Conservation (phyloP, 495 filamentous ascomycete species). For the Daldinia loculata region DNA sequence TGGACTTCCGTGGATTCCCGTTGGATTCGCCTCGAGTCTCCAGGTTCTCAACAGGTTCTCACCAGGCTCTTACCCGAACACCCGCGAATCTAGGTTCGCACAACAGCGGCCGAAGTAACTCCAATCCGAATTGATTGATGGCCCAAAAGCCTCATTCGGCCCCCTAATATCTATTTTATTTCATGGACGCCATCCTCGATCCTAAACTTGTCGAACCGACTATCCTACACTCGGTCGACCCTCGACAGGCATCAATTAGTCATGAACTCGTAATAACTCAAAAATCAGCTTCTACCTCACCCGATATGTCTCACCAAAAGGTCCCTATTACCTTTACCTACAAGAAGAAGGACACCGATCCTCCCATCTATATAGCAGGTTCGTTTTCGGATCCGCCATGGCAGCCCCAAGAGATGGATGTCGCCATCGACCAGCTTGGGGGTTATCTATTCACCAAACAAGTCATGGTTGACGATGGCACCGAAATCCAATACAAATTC, state of each 20-base stretch:
- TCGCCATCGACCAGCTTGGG: constrained; percentile 52
- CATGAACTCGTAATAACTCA: constrained; percentile 36
- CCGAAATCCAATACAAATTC: constrained; percentile 75
- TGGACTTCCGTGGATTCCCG: constrained; percentile 13
- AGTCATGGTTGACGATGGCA: constrained; percentile 54
- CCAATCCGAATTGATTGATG: constrained; percentile 8
- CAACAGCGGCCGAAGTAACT: constrained; percentile 22
- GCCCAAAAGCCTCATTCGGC: constrained; percentile 7
- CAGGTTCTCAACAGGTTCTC: constrained; percentile 13
- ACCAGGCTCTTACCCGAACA: constrained; percentile 21
- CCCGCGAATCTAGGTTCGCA: constrained; percentile 3
- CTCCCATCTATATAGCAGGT: constrained; percentile 72
- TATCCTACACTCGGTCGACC: constrained; percentile 27
- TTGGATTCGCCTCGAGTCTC: constrained; percentile 2
- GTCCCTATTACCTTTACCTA: constrained; percentile 65
- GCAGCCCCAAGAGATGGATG: constrained; percentile 67
- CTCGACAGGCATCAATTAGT: constrained; percentile 25
- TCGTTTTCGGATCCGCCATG: constrained; percentile 72
- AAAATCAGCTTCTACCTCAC: constrained; percentile 21
- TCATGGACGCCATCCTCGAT: constrained; percentile 31
- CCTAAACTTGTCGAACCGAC: constrained; percentile 37
- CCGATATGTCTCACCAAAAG: constrained; percentile 51
- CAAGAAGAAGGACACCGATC: constrained; percentile 61
- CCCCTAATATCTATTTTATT: constrained; percentile 17
- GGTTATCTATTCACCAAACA: constrained; percentile 57